Base-by-base conservation (phyloP, 805 yeast species). In the Wickerhamiella siamensis region DNA sequence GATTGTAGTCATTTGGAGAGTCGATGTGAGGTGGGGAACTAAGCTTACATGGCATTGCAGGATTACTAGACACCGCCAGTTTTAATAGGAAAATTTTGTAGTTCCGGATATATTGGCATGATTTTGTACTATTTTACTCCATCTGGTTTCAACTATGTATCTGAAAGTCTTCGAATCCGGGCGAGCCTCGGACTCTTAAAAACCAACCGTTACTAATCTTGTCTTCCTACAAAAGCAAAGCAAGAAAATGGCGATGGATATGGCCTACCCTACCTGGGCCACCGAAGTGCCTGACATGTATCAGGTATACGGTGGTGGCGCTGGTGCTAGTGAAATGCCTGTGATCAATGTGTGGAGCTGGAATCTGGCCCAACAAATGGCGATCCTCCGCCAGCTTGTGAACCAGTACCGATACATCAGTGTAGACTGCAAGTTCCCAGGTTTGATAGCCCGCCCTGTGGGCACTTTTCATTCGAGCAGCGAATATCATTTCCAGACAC, bases 401-500 rank as follows among this genome's bases (percentile, higher is more conserved):
- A 55, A 60, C 19, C 55, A 58, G 32, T 65, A 62, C 52, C 62
- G 61, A 37, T 61, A 57, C 41, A 53, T 65, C 6, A 56, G 69
- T 3, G 72, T 86, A 44, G 87, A 86, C 51, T 86, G 93, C 37
- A 97, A 91, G 59, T 86, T 91, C 56, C 95, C 95, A 0, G 98
- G 98, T 0, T 83, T 93, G 18, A 79, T 88, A 21, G 95, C 95
- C 2, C 73, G 98, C 52, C 98, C 98, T 14, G 82, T 91, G 46
- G 98, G 98, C 16, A 75, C 83, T 16, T 91, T 91, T 62, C 75
- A 83, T 52, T 77, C 91, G 2, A 82, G 91, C 14, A 71, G 80
- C 19, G 97, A 91, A 59, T 91, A 86, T 61, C 97, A 91, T 60
- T 91, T 88, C 57, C 98, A 91, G 61, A 88, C 97, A 0, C 71